Evolutionary conservation across 805 yeast species (phyloP).

Genomic region (Nakazawaea ambrosiae): DNA sequence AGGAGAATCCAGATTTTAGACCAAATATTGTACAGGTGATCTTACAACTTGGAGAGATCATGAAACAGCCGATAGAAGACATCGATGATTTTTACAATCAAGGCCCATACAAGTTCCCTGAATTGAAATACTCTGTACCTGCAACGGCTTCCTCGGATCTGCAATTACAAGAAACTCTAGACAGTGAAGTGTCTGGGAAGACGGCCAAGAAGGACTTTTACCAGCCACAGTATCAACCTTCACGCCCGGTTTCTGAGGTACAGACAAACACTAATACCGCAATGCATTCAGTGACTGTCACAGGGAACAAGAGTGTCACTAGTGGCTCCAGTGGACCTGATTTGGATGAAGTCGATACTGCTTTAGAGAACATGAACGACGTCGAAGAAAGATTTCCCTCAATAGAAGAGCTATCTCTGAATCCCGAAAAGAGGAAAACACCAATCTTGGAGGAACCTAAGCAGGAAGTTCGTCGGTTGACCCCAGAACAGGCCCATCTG

Average conservation of each 20-base stretch:
- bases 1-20: constrained; percentile 73
- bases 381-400: constrained; percentile 49
- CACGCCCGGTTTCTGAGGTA: constrained; percentile 1
- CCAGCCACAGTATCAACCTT: constrained; percentile 7
- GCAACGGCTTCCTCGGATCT: constrained; percentile 32
- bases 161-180: constrained; percentile 28
- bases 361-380: constrained; percentile 31
- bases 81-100: constrained; percentile 34
- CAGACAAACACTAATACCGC: not conserved
- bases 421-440: not conserved
- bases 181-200: constrained; percentile 10
- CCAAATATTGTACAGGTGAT: constrained; percentile 85
- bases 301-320: not conserved
- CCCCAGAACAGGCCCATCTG: constrained; percentile 16
- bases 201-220: constrained; percentile 5
- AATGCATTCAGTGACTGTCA: not conserved
- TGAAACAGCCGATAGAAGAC: constrained; percentile 27
- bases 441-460: not conserved
- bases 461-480: constrained; percentile 10
- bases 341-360: constrained; percentile 16
- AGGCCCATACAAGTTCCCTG: constrained; percentile 23
- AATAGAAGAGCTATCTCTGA: constrained; percentile 23
- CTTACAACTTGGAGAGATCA: constrained; percentile 38
- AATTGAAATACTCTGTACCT: constrained; percentile 34
- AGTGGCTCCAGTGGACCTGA: not conserved